These are phyloP conservation scores for Lachancea lanzarotensis DNA, from an alignment of 805 yeast species.

Conservation along the genomic window DNA sequence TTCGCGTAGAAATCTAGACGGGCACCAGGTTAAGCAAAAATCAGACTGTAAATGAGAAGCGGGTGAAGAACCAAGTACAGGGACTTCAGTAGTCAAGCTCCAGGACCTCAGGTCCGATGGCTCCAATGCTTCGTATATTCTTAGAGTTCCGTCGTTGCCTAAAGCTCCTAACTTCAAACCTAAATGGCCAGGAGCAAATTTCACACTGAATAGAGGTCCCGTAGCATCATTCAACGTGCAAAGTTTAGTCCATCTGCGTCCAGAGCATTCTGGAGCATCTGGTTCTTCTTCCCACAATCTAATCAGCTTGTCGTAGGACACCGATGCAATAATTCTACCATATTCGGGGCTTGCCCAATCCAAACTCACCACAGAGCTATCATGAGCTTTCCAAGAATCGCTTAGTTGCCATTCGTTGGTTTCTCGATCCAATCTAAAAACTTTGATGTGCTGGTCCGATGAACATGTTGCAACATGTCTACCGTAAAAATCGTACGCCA, in stretches of 20 bases:
- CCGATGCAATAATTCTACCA: slow-evolving; percentile 79
- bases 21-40: slow-evolving; percentile 86
- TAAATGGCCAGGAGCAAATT: slow-evolving; percentile 78
- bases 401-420: slow-evolving; percentile 73
- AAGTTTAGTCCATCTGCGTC: slow-evolving; percentile 73
- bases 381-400: slow-evolving; percentile 95
- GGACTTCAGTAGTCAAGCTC: slow-evolving; percentile 68
- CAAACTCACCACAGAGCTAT: slow-evolving; percentile 72
- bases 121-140: slow-evolving; percentile 83
- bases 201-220: slow-evolving; percentile 86
- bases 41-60: slow-evolving; percentile 79
- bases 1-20: slow-evolving; percentile 74
- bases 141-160: slow-evolving; percentile 79
- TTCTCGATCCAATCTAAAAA: slow-evolving; percentile 66
- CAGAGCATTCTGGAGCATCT: slow-evolving; percentile 68
- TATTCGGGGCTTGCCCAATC: slow-evolving; percentile 95
- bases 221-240: slow-evolving; percentile 77
- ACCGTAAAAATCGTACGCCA: slow-evolving; percentile 90
- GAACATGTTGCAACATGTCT: slow-evolving; percentile 89
- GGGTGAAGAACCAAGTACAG: slow-evolving; percentile 61
- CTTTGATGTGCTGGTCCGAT: slow-evolving; percentile 88
- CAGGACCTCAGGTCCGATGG: slow-evolving; percentile 83
- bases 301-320: slow-evolving; percentile 84
- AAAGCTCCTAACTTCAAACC: slow-evolving; percentile 81
- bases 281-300: slow-evolving; percentile 88